Conservation (phyloP, 129 eudicot genomes). For the Arctium minus region DNA sequence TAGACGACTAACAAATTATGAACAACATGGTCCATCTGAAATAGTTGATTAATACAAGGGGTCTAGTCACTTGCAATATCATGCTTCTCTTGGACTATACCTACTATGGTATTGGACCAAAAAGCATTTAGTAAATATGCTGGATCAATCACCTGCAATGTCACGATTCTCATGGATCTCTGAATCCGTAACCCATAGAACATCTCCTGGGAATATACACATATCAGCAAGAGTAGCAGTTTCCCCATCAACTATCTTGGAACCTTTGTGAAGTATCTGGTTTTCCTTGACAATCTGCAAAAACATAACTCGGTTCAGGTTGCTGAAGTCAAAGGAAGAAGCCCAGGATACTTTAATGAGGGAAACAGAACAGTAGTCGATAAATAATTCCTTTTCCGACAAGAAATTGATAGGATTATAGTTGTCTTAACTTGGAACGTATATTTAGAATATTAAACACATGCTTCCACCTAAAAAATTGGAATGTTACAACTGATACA, state of each 20-base stretch:
- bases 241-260: slow-evolving; percentile 71
- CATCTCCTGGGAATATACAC: slow-evolving; percentile 86
- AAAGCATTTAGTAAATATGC: not conserved
- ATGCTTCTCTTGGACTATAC: no score
- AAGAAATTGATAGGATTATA: no score
- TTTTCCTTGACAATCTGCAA: slow-evolving; percentile 98
- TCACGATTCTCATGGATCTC: slow-evolving; percentile 96
- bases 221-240: slow-evolving; percentile 76
- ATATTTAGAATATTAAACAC: no score
- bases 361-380: no score
- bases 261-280: slow-evolving; percentile 92
- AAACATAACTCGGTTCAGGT: slow-evolving; percentile 1
- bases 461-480: not conserved
- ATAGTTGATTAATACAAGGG: no score
- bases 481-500: not conserved
- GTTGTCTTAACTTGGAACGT: no score
- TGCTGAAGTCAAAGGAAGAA: no score
- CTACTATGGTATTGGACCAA: not conserved
- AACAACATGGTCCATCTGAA: no score
- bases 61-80: no score
- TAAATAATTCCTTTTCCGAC: no score
- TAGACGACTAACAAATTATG: no score
- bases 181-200: slow-evolving; percentile 89
- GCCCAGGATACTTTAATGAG: no score
- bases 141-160: slow-evolving; percentile 71